These are phyloP conservation scores for Nakazawaea siamensis DNA, from an alignment of 805 yeast species.

Conservation along the genomic window DNA sequence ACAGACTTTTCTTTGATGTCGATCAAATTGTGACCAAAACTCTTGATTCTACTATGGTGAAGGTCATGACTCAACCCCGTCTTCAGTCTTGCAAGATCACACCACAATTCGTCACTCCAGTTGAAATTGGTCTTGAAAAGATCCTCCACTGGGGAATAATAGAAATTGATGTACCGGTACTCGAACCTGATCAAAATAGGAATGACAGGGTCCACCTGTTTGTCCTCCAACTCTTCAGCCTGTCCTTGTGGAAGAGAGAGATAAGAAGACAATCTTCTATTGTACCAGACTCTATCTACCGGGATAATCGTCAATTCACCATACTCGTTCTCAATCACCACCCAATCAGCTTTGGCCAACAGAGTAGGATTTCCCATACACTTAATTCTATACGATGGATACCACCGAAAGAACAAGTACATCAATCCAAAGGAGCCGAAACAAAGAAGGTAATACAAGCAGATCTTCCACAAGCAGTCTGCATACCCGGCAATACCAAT, in stretches of 20 bases:
- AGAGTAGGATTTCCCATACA: conserved; percentile 60
- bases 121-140: conserved; percentile 73
- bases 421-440: conserved; percentile 60
- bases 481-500: conserved; percentile 89
- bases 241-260: conserved; percentile 21
- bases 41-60: conserved; percentile 58
- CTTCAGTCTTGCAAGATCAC: conserved; percentile 40
- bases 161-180: conserved; percentile 76
- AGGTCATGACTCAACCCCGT: conserved; percentile 66
- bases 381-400: conserved; percentile 66
- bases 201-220: conserved; percentile 45
- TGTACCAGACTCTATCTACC: conserved; percentile 54
- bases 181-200: conserved; percentile 65
- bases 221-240: conserved; percentile 22
- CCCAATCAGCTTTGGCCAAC: conserved; percentile 83
- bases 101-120: conserved; percentile 86
- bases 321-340: conserved; percentile 87
- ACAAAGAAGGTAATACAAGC: conserved; percentile 47
- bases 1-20: conserved; percentile 69
- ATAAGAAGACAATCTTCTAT: conserved; percentile 64
- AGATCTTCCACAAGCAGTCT: conserved; percentile 37
- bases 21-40: conserved; percentile 73
- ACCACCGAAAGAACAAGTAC: conserved; percentile 74
- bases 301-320: conserved; percentile 67
- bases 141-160: conserved; percentile 83